A percentile compares a stretch with the other conserved stretches of the same genome.
Conservation (phyloP, 306 rosid species). For the Parietaria judaica region DNA sequence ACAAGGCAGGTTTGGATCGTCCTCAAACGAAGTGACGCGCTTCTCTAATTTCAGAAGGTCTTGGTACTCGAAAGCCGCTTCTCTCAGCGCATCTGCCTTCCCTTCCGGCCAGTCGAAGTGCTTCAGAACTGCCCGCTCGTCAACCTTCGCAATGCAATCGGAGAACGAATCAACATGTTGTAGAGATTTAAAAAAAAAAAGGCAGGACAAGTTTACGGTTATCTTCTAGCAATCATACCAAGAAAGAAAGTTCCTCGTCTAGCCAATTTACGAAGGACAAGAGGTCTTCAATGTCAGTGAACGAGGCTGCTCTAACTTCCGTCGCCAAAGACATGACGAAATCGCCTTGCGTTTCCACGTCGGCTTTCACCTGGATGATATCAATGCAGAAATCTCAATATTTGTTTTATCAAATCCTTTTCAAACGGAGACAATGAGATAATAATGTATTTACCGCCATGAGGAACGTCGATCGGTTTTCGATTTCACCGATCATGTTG, state of each 20-base stretch:
- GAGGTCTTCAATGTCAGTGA: constrained; percentile 60
- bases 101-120: constrained; percentile 99
- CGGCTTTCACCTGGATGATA: constrained; percentile 71
- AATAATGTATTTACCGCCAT: constrained; percentile 56
- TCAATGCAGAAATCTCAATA: neutral
- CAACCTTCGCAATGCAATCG: constrained; percentile 49
- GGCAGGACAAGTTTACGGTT: neutral
- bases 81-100: constrained; percentile 96
- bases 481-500: constrained; percentile 97
- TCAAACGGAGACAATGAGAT: neutral
- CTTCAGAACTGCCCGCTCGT: constrained; percentile 95
- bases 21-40: constrained; percentile 62
- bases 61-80: constrained; percentile 94
- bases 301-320: constrained; percentile 86
- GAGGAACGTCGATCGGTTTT: constrained; percentile 85
- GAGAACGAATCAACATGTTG: constrained; percentile 2
- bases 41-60: constrained; percentile 89
- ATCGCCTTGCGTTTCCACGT: constrained; percentile 93
- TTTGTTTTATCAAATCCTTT: constrained; percentile 4
- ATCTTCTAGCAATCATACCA: constrained; percentile 26
- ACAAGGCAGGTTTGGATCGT: constrained; percentile 75
- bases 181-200: neutral
- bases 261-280: constrained; percentile 97
- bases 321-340: constrained; percentile 84
- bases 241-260: constrained; percentile 75